Base-by-base conservation (phyloP, 257 asterid species). In the Nicotiana obtusifolia region DNA sequence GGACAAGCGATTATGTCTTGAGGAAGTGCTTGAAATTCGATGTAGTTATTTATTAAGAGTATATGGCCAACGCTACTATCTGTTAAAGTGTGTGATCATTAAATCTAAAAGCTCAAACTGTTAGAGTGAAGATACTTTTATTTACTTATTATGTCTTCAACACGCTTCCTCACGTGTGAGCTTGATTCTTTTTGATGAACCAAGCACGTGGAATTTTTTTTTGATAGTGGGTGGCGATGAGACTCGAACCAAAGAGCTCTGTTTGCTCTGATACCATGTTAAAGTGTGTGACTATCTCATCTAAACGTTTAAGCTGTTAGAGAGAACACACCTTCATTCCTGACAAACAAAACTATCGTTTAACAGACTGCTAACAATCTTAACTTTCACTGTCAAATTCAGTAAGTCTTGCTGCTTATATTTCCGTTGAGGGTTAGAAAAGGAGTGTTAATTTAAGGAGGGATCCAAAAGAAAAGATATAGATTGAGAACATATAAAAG, bases 381-480 rank as follows among this genome's bases (percentile, higher is more conserved):
- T 57, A 57, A 62, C 37, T 35, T 24, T 59, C 64, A 30, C 56
- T 76, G 30, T 66, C 77, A 52, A 41, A 77, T 37, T 59, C 24
- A 54, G 71, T 24, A 84, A 77, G 64, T 80, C 66, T 80, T 81
- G 53, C 37, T 44, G 61, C 59, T 82, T 77, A 54, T 64, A 64
- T 67, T 28, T 41, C 1, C 44, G 24, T 64, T 76, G 83, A 7
- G 26, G 80, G 16, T 75, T 49, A 75, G 1, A 49, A 75, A 75
- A 75, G 62, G 80, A 26, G 26, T 49, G 62, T 44, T 75, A 49
- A 24, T 75, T 75, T 49, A 8, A 75, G 80, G 62, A 52, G 57
- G 57, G 19, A 52, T 14, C 57, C 13, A 9, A 41, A 52, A 14
- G 19, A 52, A 4, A 52, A 11, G 57, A 52, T 52, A 52, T 52